These are phyloP conservation scores for Solanum habrochaites DNA, from an alignment of 257 asterid genomes.

Conservation along the genomic window DNA sequence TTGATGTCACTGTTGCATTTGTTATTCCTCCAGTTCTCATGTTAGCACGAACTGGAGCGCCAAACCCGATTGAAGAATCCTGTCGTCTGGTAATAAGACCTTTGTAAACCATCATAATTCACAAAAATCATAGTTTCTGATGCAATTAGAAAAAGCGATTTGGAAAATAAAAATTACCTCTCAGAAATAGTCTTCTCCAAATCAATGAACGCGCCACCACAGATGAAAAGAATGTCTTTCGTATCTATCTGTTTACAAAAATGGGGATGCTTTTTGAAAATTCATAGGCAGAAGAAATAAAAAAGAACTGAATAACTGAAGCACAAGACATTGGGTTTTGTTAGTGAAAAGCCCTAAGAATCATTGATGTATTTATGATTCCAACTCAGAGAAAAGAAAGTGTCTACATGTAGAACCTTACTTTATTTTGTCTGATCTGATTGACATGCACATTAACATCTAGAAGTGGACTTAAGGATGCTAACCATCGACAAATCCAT, in stretches of 20 bases:
- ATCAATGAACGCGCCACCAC: constrained; percentile 95
- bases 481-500: not conserved
- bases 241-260: constrained; percentile 65
- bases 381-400: not conserved
- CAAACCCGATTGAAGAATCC: constrained; percentile 92
- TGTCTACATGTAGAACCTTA: not conserved
- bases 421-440: not conserved
- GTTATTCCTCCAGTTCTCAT: constrained; percentile 78
- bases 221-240: constrained; percentile 79
- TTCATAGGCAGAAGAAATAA: not conserved
- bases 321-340: not conserved
- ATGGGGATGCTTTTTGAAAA: not conserved
- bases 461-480: not conserved
- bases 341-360: not conserved
- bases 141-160: not conserved
- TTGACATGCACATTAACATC: not conserved
- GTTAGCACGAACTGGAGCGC: constrained; percentile 88
- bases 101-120: not conserved
- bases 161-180: constrained; percentile 37
- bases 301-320: not conserved
- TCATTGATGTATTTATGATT: not conserved
- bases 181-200: constrained; percentile 90
- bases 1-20: constrained; percentile 62
- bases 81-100: constrained; percentile 50
- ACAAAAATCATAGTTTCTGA: not conserved